Evolutionary conservation across 169 alveolate genomes (phyloP).

Genomic region (Plasmodium cynomolgi): DNA sequence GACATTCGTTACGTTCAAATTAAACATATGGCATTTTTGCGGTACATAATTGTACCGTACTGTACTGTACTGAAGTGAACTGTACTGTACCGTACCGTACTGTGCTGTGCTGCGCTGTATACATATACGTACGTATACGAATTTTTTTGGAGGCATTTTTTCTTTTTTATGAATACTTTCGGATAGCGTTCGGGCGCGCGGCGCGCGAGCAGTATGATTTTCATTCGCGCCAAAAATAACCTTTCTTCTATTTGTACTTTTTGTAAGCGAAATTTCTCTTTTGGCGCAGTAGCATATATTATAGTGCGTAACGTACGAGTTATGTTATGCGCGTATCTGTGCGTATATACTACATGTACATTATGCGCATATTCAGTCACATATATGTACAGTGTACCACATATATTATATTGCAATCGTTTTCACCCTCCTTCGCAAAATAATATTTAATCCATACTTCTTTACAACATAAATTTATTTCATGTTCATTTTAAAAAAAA

Average conservation of each 20-base stretch:
- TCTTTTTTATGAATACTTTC: neutral
- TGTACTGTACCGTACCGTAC: neutral
- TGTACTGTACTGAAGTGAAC: neutral
- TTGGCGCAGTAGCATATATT: neutral
- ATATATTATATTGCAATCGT: neutral
- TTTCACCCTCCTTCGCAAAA: neutral
- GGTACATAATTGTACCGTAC: neutral
- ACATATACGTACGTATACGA: neutral
- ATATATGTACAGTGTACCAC: neutral
- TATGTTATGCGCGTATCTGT: neutral
- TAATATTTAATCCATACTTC: neutral
- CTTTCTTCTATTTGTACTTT: neutral
- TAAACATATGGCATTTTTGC: neutral
- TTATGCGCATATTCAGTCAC: neutral
- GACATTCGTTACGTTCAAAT: neutral
- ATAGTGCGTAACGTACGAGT: neutral
- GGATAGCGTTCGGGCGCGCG: constrained; percentile 3
- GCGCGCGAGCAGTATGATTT: neutral
- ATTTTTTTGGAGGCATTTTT: neutral
- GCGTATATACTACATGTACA: neutral
- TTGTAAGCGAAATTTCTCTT: neutral
- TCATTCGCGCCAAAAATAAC: neutral
- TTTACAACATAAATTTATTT: neutral
- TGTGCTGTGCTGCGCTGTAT: neutral
- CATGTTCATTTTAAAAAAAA: neutral